Conservation (phyloP, 495 filamentous ascomycete species). For the Xylaria grammica region DNA sequence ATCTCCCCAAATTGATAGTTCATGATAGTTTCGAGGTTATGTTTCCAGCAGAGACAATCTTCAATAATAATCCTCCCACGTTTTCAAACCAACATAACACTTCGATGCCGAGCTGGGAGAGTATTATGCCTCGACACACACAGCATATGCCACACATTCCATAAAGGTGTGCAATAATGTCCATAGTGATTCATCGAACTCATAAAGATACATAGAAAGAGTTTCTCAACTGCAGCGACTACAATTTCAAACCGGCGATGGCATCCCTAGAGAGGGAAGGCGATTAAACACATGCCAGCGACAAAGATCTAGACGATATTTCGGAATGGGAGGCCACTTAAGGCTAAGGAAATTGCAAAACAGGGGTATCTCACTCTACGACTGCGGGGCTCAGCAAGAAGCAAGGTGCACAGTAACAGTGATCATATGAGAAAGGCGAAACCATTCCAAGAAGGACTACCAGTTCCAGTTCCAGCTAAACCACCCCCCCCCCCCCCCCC, state of each 20-base stretch:
- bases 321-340: slow-evolving; percentile 27
- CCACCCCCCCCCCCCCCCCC: slow-evolving; percentile 34
- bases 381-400: no score
- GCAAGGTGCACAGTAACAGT: not conserved
- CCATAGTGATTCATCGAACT: slow-evolving; percentile 17
- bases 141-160: not conserved
- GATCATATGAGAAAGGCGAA: not conserved
- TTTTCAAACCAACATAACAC: slow-evolving; percentile 13
- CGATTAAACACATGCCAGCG: not conserved
- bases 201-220: slow-evolving; percentile 26
- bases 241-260: not conserved
- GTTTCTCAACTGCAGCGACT: slow-evolving; percentile 20
- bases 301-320: slow-evolving; percentile 1
- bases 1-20: not conserved
- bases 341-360: slow-evolving; percentile 7
- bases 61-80: no score
- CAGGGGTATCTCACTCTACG: no score
- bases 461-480: slow-evolving; percentile 23
- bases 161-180: not conserved
- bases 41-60: not conserved
- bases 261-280: not conserved
- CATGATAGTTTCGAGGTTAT: not conserved
- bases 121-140: not conserved
- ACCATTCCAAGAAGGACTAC: slow-evolving; percentile 13
- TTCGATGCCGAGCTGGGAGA: slow-evolving; percentile 29